Conservation (phyloP, 139 green algal genomes). For the Picochlorum sp. region DNA sequence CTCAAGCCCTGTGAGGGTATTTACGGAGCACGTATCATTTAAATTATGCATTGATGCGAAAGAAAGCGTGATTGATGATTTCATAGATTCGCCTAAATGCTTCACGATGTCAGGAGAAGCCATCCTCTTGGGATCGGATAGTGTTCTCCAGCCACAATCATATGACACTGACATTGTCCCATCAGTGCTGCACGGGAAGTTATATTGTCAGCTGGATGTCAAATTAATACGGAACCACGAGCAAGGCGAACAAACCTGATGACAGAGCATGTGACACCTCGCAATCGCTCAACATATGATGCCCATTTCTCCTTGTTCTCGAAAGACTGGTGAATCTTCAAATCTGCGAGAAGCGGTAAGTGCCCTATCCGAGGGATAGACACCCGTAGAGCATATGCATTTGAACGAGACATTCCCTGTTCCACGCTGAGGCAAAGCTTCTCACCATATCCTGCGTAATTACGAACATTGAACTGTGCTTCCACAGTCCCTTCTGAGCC, state of each 20-base stretch:
- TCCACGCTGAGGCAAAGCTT: constrained; percentile 32
- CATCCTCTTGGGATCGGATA: constrained; percentile 31
- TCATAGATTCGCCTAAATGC: constrained; percentile 58
- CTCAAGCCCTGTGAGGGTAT: no score
- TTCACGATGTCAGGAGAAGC: constrained; percentile 39
- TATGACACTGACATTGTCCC: constrained; percentile 44
- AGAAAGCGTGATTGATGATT: constrained; percentile 49
- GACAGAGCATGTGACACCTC: constrained; percentile 3
- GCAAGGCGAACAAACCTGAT: not conserved
- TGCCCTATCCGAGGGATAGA: constrained; percentile 33
- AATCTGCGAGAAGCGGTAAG: constrained; percentile 24
- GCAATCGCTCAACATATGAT: constrained; percentile 9
- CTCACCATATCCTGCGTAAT: constrained; percentile 44
- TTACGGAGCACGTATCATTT: no score
- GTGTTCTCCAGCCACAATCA: constrained; percentile 55
- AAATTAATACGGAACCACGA: no score
- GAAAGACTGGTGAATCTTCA: constrained; percentile 26
- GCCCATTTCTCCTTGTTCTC: constrained; percentile 6
- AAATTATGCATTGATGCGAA: constrained; percentile 2
- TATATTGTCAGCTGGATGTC: not conserved
- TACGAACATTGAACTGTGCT: constrained; percentile 35
- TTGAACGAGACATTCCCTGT: constrained; percentile 44
- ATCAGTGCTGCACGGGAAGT: constrained; percentile 33
- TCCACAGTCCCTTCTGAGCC: constrained; percentile 46
- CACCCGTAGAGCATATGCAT: constrained; percentile 29